A percentile compares a stretch with the other conserved stretches of the same genome.
phyloP scores from a whole-genome alignment of 345 rosid genomes.

The Punica granatum region DNA sequence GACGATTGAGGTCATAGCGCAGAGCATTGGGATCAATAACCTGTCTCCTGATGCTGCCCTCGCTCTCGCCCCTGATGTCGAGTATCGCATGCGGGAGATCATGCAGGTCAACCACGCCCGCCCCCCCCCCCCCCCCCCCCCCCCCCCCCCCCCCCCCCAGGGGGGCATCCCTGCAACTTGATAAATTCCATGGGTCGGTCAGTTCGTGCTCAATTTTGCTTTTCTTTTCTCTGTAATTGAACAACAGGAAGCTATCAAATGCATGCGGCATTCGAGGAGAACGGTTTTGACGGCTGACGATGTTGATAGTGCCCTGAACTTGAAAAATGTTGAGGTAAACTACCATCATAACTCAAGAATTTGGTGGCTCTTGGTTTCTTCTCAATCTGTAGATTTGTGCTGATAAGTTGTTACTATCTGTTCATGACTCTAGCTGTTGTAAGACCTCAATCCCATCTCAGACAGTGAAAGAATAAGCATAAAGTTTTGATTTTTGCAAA shows the following conservation, averaged over 20 bases:
- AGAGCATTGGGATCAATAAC: constrained; percentile 68
- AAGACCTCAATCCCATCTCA: neutral
- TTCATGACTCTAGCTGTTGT: neutral
- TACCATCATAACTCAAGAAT: neutral
- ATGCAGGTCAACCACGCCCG: constrained; percentile 49
- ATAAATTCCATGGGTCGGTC: neutral
- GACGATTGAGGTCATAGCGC: constrained; percentile 81
- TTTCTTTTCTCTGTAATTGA: constrained; percentile 7
- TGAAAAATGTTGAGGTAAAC: constrained; percentile 78
- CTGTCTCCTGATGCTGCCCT: constrained; percentile 69
- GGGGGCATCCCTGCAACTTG: neutral
- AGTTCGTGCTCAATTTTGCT: neutral
- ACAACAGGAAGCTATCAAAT: constrained; percentile 79
- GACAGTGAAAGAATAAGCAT: neutral
- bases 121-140: too few relatives aligned
- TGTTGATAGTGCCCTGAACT: constrained; percentile 78
- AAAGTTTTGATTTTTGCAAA: neutral
- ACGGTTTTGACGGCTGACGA: constrained; percentile 63
- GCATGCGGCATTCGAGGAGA: constrained; percentile 93
- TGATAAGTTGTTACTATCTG: neutral
- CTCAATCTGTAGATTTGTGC: neutral
- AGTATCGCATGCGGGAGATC: constrained; percentile 86
- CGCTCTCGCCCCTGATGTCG: constrained; percentile 90
- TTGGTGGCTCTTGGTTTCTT: neutral
- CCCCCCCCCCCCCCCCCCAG: too few relatives aligned